Conservation (phyloP, 2,329 filamentous ascomycete species). For the Exophiala sp. region DNA sequence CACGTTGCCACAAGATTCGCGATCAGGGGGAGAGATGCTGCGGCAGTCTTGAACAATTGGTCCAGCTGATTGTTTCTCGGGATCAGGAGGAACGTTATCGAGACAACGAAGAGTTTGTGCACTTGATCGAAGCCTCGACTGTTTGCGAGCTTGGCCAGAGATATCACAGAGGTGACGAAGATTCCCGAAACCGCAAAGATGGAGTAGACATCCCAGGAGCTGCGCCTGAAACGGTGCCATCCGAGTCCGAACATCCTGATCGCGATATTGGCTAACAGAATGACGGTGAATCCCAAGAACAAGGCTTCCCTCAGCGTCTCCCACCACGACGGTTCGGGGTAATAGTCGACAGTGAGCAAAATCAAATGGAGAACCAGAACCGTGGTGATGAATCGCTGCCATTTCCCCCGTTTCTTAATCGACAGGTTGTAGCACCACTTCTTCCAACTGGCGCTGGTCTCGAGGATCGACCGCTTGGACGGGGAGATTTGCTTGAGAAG, state of each 20-base stretch:
- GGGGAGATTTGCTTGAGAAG: slow-evolving; percentile 86
- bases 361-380: slow-evolving; percentile 76
- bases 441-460: slow-evolving; percentile 70
- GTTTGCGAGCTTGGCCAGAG: slow-evolving; percentile 54
- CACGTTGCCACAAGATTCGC: slow-evolving; percentile 90
- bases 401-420: slow-evolving; percentile 86
- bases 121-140: slow-evolving; percentile 64
- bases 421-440: slow-evolving; percentile 93
- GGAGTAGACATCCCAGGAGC: slow-evolving; percentile 93
- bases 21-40: slow-evolving; percentile 84
- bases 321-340: slow-evolving; percentile 67
- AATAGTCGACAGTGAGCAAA: slow-evolving; percentile 78
- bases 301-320: slow-evolving; percentile 61
- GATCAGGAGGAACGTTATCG: slow-evolving; percentile 82
- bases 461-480: slow-evolving; percentile 81
- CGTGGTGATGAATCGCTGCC: slow-evolving; percentile 76
- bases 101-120: slow-evolving; percentile 90
- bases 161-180: slow-evolving; percentile 72
- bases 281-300: slow-evolving; percentile 73
- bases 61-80: slow-evolving; percentile 95
- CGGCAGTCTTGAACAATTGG: slow-evolving; percentile 97
- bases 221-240: slow-evolving; percentile 85
- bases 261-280: slow-evolving; percentile 75
- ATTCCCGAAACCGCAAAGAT: slow-evolving; percentile 72
- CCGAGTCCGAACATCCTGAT: slow-evolving; percentile 83